Base-by-base conservation (phyloP, 345 rosid species). In the Citrus reticulata region DNA sequence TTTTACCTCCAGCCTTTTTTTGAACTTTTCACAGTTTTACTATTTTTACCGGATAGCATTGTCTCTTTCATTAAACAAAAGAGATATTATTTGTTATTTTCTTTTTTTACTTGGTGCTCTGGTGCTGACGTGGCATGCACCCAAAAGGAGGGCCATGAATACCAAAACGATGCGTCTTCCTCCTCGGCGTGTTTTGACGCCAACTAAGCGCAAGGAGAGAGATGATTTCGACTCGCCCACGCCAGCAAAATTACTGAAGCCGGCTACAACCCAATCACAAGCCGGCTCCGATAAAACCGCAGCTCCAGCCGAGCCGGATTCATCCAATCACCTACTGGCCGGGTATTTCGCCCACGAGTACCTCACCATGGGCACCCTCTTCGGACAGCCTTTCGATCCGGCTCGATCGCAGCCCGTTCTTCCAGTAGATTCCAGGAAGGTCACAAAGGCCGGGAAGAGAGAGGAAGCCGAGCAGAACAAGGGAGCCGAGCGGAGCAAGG, bases 121-220 rank as follows among this genome's bases (percentile, higher is more conserved):
- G 71, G 72, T 68, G 84, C 74, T 84, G 83, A 91, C 95, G 95
- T 95, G 98, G 97, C 93, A 89, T 86, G 91, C 87, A 85, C 79
- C 76, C 37, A 68, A 78, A 54, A 54, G 72, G 51, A 77, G 63
- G 77, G 51, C 59, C 61, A 91, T 86, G 91, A 88, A 84, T 78
- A 88, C 93, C 91, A 86, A 89, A 86, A 87, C 92, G 89, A 95
- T 95, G 98, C 97, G 98, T 79, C 89, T 91, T 24, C 94, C 93
- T 54, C 89, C 98, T 73, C 92, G 95, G 68, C 97, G 96, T 57
- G 87, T 87, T 73, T 67, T 87, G 81, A 88, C 93, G 83, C 79
- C 92, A 63, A 88, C 82, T 77, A 94, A 92, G 85, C 91, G 93
- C 27, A 91, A 90, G 71, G 93, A 91, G 29, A 83, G 89, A 84